These are phyloP conservation scores for Auxenochlorella protothecoides DNA, from an alignment of 139 green algal species.

Conservation along the genomic window DNA sequence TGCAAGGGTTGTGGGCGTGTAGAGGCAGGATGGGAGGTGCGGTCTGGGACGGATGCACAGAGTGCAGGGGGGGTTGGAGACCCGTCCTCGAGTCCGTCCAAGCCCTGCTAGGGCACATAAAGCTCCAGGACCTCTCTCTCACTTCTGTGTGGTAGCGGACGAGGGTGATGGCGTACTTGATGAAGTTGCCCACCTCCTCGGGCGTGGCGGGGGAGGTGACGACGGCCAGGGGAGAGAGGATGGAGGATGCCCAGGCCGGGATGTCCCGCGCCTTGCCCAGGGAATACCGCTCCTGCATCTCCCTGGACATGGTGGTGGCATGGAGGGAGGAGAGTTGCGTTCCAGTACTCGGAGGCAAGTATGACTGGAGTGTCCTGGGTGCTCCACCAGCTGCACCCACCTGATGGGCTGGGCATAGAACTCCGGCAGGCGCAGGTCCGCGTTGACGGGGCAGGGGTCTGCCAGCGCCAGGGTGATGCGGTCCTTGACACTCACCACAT, in stretches of 20 bases:
- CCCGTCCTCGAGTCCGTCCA: no score
- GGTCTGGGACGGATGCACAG: no score
- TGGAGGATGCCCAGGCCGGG: conserved; percentile 61
- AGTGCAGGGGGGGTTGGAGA: no score
- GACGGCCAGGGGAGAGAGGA: conserved; percentile 63
- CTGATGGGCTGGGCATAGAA: conserved; percentile 33
- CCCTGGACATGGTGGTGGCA: conserved; percentile 6
- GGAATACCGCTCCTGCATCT: conserved; percentile 44
- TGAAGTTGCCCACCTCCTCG: conserved; percentile 42
- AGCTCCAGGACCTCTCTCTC: not conserved
- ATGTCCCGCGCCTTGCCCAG: conserved; percentile 38
- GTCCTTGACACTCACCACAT: conserved; percentile 41
- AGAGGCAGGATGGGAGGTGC: no score
- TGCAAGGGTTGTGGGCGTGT: no score
- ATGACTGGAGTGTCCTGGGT: not conserved
- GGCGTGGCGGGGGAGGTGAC: conserved; percentile 35
- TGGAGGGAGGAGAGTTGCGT: not conserved
- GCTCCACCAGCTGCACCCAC: not conserved
- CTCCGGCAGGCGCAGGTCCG: conserved; percentile 37
- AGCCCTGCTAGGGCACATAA: no score
- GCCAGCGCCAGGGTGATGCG: conserved; percentile 49
- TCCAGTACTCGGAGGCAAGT: not conserved
- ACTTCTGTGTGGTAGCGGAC: conserved; percentile 34
- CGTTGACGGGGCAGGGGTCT: conserved; percentile 51
- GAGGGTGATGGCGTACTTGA: conserved; percentile 49